Evolutionary conservation across 371 early-diverging fungal genomes (phyloP).

Genomic region (Rhizopus stolonifer): DNA sequence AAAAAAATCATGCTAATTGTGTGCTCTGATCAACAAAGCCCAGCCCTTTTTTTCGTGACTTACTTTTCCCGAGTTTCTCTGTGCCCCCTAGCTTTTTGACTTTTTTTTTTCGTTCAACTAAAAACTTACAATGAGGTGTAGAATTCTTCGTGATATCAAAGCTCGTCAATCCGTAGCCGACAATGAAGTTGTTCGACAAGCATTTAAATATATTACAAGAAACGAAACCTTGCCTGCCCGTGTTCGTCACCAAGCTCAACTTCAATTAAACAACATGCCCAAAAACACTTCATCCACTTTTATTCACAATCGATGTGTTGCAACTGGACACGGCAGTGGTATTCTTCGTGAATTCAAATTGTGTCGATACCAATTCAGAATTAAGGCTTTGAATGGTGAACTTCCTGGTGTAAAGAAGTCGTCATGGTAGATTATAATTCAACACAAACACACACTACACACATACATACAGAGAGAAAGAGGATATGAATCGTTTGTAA

Average conservation of each 20-base stretch:
- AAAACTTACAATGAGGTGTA: constrained; percentile 42
- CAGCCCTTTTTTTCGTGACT: neutral
- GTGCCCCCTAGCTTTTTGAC: neutral
- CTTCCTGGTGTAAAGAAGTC: constrained; percentile 84
- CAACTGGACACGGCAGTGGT: constrained; percentile 85
- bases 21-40: neutral
- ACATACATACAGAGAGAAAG: neutral
- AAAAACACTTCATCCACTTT: constrained; percentile 66
- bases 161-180: constrained; percentile 70
- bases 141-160: constrained; percentile 75
- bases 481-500: neutral
- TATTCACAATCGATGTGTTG: constrained; percentile 78
- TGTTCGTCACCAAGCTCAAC: constrained; percentile 81
- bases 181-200: constrained; percentile 74
- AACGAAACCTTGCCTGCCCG: constrained; percentile 77
- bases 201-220: constrained; percentile 78
- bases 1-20: too few relatives aligned
- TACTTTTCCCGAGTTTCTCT: neutral
- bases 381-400: constrained; percentile 80
- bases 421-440: constrained; percentile 69
- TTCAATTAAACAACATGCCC: constrained; percentile 75
- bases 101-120: neutral
- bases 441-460: neutral
- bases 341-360: constrained; percentile 77
- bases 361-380: constrained; percentile 81